Evolutionary conservation across 345 rosid species (phyloP).

Genomic region (Schrenkiella parvula): DNA sequence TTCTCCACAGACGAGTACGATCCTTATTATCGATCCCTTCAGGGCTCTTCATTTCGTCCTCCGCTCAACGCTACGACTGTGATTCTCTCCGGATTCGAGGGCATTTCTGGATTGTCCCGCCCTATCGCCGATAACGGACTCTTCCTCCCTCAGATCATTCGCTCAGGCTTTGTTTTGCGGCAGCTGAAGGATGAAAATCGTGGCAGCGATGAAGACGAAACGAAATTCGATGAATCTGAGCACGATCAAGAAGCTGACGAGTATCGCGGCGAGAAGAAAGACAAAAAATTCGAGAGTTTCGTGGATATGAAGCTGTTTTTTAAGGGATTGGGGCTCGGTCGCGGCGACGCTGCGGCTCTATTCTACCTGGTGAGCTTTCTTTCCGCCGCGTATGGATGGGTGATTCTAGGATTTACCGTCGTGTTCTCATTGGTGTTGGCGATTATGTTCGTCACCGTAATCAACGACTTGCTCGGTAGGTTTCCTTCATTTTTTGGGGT

Average conservation of each 20-base stretch:
- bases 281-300: constrained; percentile 39
- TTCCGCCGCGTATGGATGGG: constrained; percentile 92
- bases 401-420: constrained; percentile 78
- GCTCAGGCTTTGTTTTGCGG: constrained; percentile 49
- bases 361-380: constrained; percentile 67
- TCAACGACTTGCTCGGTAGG: constrained; percentile 63
- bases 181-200: constrained; percentile 12
- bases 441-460: constrained; percentile 61
- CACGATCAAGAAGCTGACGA: constrained; percentile 14
- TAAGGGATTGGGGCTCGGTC: constrained; percentile 67
- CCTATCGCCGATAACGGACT: constrained; percentile 55
- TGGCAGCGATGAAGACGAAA: not conserved
- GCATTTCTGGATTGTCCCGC: constrained; percentile 52
- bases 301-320: constrained; percentile 58
- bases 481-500: constrained; percentile 48
- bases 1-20: constrained; percentile 69
- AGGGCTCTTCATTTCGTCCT: constrained; percentile 32
- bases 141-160: constrained; percentile 47
- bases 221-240: constrained; percentile 18
- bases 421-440: constrained; percentile 80
- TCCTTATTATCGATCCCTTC: constrained; percentile 44
- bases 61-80: constrained; percentile 54
- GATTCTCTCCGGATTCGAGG: constrained; percentile 50
- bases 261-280: constrained; percentile 23
- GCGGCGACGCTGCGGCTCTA: constrained; percentile 64